Conservation (phyloP, 306 rosid genomes). For the Hippophae tibetana region DNA sequence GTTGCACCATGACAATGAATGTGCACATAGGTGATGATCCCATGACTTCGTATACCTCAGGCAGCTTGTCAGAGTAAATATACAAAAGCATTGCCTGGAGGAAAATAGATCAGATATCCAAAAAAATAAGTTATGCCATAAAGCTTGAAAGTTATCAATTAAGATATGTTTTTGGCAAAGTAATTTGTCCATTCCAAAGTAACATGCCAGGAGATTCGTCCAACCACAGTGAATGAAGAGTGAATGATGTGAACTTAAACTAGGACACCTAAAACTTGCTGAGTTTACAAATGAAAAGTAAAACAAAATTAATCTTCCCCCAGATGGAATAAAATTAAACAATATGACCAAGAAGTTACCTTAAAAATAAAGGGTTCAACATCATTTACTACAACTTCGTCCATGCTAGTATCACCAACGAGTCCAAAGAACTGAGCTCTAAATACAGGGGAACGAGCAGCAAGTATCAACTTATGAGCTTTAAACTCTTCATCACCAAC, state of each 20-base stretch:
- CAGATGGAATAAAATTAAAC: background rate
- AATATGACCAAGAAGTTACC: slow-evolving; percentile 32
- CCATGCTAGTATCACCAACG: slow-evolving; percentile 53
- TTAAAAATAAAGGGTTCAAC: slow-evolving; percentile 84
- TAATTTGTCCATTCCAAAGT: too few relatives aligned
- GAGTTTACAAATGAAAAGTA: too few relatives aligned
- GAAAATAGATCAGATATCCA: slow-evolving; percentile 4
- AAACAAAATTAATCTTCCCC: too few relatives aligned
- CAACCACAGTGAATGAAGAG: too few relatives aligned
- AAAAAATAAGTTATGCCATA: background rate
- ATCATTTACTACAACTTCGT: slow-evolving; percentile 58
- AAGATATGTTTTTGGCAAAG: too few relatives aligned
- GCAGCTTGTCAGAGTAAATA: slow-evolving; percentile 61
- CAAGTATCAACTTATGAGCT: slow-evolving; percentile 85
- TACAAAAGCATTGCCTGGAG: slow-evolving; percentile 78
- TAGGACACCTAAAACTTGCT: too few relatives aligned
- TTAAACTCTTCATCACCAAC: slow-evolving; percentile 59
- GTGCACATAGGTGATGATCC: slow-evolving; percentile 49
- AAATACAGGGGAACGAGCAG: slow-evolving; percentile 77
- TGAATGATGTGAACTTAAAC: too few relatives aligned
- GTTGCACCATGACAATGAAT: slow-evolving; percentile 67
- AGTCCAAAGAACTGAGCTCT: slow-evolving; percentile 74
- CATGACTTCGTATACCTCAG: slow-evolving; percentile 48
- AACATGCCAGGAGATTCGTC: too few relatives aligned
- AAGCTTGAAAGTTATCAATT: too few relatives aligned